Base-by-base conservation (phyloP, 1,284 basidiomycete species). In the Hymenochaete sp. region DNA sequence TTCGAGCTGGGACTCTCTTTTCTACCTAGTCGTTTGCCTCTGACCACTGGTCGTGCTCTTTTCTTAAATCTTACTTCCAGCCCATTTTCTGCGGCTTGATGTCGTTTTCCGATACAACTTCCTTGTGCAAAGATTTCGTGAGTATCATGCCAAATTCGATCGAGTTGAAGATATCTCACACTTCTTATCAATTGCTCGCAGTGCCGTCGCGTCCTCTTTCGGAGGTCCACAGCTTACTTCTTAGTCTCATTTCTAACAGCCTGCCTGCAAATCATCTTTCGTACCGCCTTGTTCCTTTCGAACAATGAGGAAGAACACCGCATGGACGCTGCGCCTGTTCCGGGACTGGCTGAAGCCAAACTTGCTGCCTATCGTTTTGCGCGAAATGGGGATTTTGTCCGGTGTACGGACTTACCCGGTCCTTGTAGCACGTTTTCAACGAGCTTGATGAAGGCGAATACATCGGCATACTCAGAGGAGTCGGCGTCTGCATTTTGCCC, bases 101-200 rank as follows among this genome's bases (percentile, higher is more conserved):
- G n/a, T n/a, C n/a, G n/a, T n/a, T n/a, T n/a, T n/a, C n/a, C n/a
- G n/a, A n/a, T n/a, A n/a, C n/a, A n/a, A n/a, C n/a, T n/a, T n/a
- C n/a, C n/a, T n/a, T n/a, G 47, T 29, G 44, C 5, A 48, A 40
- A 28, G 47, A 48, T 25, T 48, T 48, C 14, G 47, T 48, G 37
- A 29, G 47, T 41, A n/a, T 8, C 2, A 22, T 35, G 24, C 10
- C n/a, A 5, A 19, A n/a, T 31, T 10, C 10, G 26, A 32, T 44
- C 29, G 13, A n/a, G n/a, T n/a, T n/a, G n/a, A n/a, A n/a, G n/a
- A n/a, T n/a, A n/a, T n/a, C n/a, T n/a, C n/a, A n/a, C n/a, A n/a
- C n/a, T n/a, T n/a, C n/a, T n/a, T n/a, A n/a, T n/a, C n/a, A n/a
- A n/a, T n/a, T n/a, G 9, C 4, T 31, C 18, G 24, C 26, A 48